Evolutionary conservation across 768 basidiomycete genomes (phyloP).

Genomic region (Lentinula lateritia): DNA sequence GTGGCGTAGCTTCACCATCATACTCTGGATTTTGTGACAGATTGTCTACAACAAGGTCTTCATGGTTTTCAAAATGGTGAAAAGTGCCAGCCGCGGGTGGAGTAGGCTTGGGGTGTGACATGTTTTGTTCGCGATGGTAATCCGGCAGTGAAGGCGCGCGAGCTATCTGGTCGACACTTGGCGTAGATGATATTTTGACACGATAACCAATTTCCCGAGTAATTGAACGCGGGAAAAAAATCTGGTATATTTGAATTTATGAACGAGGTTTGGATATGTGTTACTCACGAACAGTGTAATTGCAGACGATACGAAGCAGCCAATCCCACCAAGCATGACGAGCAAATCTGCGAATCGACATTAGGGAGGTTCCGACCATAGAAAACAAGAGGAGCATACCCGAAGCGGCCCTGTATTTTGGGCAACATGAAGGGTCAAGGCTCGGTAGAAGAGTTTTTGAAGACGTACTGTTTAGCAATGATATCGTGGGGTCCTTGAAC

Average conservation of each 20-base stretch:
- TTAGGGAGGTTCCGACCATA: neutral
- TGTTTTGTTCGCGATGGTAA: slow-evolving; percentile 14
- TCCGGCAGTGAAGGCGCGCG: slow-evolving; percentile 19
- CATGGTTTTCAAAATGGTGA: neutral
- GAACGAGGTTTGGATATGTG: slow-evolving; percentile 28
- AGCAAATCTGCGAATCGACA: slow-evolving; percentile 48
- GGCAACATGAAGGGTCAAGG: neutral
- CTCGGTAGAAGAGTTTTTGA: neutral
- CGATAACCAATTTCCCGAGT: slow-evolving; percentile 59
- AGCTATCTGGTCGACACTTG: slow-evolving; percentile 22
- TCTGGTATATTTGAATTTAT: slow-evolving; percentile 40
- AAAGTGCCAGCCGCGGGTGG: neutral
- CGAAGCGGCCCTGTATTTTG: slow-evolving; percentile 39
- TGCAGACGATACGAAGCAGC: slow-evolving; percentile 73
- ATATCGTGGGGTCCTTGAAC: slow-evolving; percentile 45
- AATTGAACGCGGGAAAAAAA: slow-evolving; percentile 77
- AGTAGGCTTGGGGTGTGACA: neutral
- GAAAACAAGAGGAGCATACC: slow-evolving; percentile 38
- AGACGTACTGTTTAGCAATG: slow-evolving; percentile 50
- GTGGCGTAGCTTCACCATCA: slow-evolving; percentile 28
- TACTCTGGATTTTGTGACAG: slow-evolving; percentile 6
- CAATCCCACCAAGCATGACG: slow-evolving; percentile 65
- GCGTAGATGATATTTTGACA: slow-evolving; percentile 29
- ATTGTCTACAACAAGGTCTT: neutral
- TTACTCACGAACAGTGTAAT: slow-evolving; percentile 69